phyloP scores from a whole-genome alignment of 345 rosid species.

The Hibiscus trionum region DNA sequence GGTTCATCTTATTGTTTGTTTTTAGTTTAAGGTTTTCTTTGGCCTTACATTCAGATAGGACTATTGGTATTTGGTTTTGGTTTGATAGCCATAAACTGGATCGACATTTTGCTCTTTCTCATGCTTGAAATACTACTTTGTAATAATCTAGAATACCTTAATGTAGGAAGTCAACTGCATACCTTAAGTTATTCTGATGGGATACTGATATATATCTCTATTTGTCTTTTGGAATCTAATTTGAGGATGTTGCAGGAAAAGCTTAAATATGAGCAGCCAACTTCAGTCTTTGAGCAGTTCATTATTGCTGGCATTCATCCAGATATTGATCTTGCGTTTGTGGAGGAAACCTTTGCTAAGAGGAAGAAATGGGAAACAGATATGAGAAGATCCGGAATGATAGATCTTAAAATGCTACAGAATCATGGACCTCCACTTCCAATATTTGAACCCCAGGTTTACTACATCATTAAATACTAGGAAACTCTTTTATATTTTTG shows the following conservation, averaged over 20 bases:
- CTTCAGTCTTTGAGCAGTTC: conserved; percentile 80
- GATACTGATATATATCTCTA: not conserved
- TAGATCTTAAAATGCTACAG: conserved; percentile 39
- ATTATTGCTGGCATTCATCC: conserved; percentile 82
- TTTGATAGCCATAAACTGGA: not conserved
- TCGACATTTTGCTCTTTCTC: not conserved
- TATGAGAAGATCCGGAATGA: conserved; percentile 45
- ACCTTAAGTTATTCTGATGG: not conserved
- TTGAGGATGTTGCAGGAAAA: conserved; percentile 43
- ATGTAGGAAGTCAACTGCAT: not conserved
- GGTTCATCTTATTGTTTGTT: not conserved
- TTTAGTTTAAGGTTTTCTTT: not conserved
- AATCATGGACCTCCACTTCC: conserved; percentile 64
- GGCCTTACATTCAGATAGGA: not conserved
- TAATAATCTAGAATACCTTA: not conserved
- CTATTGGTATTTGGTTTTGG: not conserved
- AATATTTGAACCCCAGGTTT: conserved; percentile 82
- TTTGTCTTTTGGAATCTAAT: conserved; percentile 11
- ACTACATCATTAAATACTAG: not conserved
- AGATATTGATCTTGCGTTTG: conserved; percentile 59
- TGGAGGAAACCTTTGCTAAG: conserved; percentile 72
- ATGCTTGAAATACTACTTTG: not conserved
- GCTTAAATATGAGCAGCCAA: conserved; percentile 59
- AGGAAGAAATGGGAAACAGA: conserved; percentile 79
- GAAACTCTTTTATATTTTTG: not conserved